Base-by-base conservation (phyloP, 768 basidiomycete species). In the Chiua virens region DNA sequence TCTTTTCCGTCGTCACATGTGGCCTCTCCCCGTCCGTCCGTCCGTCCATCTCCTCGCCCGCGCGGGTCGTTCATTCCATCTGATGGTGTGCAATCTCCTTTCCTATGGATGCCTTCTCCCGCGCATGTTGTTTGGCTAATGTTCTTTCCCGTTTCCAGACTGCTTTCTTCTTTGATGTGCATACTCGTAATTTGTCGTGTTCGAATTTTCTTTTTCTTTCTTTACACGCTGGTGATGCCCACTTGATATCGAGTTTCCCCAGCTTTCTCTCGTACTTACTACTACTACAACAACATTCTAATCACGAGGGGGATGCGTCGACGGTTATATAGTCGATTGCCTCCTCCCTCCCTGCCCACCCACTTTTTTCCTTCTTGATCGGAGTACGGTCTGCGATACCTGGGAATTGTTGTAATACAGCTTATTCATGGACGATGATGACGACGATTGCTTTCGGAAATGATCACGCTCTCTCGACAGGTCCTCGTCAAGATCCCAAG, bases 401-500 rank as follows among this genome's bases (percentile, higher is more conserved):
- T 68, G 68, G 62, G 53, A 64, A 32, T 32, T 70, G 66, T 69
- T 68, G 68, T 68, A 68, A 66, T 68, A 68, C 64, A 70, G 47
- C 55, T 56, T 55, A 57, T 61, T 62, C 58, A 32, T 66, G 66
- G 68, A 69, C 55, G 21, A 22, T 47, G 32, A 32, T 13, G 32
- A 32, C 7, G 32, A 32, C 32, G 32, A n/a, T 43, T 39, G 17
- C 11, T 23, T 18, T 11, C 48, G 49, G 49, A 49, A 37, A 49
- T 38, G 25, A 15, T 17, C 32, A n/a, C 15, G 20, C 18, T 34
- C 32, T 28, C 32, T 32, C 13, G 32, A 32, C 32, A 32, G n/a
- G 41, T 28, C 25, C 25, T 27, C 41, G 25, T 17, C 8, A 25
- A 25, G 41, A 27, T 27, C 34, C 21, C 15, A 45, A 35, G 20